A percentile compares a stretch with the other conserved stretches of the same genome.
Evolutionary conservation across 108 stramenopile species (phyloP).

Genomic region (Discostella pseudostelligera): DNA sequence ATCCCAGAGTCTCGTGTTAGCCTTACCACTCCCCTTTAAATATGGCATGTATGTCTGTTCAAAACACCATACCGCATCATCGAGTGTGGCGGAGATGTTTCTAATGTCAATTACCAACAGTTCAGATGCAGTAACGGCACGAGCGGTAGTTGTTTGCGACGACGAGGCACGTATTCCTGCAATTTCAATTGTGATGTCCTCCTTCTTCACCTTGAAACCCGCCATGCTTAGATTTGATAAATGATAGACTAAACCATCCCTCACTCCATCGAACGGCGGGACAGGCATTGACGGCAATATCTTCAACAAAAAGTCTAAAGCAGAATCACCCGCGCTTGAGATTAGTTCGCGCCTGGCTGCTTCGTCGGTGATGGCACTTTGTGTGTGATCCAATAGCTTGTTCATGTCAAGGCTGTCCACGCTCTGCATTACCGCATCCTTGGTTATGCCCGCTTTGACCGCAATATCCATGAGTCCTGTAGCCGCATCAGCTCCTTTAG

Average conservation of each 20-base stretch:
- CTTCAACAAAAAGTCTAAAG: constrained; percentile 80
- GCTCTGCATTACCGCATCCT: constrained; percentile 73
- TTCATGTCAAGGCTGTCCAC: constrained; percentile 76
- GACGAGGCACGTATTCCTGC: constrained; percentile 79
- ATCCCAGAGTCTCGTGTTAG: constrained; percentile 71
- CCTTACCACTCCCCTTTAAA: constrained; percentile 78
- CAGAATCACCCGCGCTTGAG: constrained; percentile 82
- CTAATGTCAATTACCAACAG: constrained; percentile 83
- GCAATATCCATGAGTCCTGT: constrained; percentile 60
- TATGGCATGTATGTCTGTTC: constrained; percentile 93
- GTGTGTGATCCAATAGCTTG: constrained; percentile 74
- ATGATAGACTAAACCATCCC: constrained; percentile 83
- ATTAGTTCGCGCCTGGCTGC: constrained; percentile 68
- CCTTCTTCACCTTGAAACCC: constrained; percentile 86
- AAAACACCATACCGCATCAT: constrained; percentile 82
- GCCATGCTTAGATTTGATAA: constrained; percentile 85
- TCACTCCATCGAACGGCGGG: constrained; percentile 86
- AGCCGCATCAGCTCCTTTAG: neutral
- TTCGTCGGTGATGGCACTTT: constrained; percentile 80
- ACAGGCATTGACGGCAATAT: constrained; percentile 86
- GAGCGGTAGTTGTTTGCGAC: constrained; percentile 11
- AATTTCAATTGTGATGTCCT: constrained; percentile 82
- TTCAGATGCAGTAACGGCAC: constrained; percentile 70
- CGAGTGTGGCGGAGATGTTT: constrained; percentile 78
- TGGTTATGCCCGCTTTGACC: constrained; percentile 78